Conservation (phyloP, 2,329 filamentous ascomycete genomes). For the Fusarium sp. region DNA sequence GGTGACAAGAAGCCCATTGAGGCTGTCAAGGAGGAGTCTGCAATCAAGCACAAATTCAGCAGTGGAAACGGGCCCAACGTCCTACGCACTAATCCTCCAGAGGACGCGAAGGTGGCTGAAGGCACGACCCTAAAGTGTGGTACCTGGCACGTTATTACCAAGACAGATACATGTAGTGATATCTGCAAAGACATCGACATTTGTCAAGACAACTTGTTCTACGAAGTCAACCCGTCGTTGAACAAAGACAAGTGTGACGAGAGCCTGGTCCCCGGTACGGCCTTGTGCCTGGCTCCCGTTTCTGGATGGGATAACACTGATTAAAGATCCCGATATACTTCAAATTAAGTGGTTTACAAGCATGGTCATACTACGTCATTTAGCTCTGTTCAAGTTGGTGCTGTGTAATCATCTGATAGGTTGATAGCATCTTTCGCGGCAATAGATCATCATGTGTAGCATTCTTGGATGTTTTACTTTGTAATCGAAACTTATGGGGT, state of each 20-base stretch:
- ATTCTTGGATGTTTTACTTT: too few species aligned
- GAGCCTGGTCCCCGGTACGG: constrained; percentile 16
- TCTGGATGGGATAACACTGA: constrained; percentile 7
- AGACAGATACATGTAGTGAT: constrained; percentile 7
- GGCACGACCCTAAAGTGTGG: constrained; percentile 19
- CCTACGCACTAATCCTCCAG: neutral
- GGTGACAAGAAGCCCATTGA: constrained; percentile 1
- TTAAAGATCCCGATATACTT: too few species aligned
- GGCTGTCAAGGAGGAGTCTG: neutral
- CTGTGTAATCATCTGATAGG: too few species aligned
- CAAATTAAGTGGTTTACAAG: too few species aligned
- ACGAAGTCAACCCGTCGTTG: constrained; percentile 15
- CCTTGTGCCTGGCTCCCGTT: constrained; percentile 18
- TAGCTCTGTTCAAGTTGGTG: too few species aligned
- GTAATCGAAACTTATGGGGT: too few species aligned
- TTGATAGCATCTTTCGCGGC: too few species aligned
- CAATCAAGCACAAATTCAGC: neutral
- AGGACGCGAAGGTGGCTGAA: constrained; percentile 5
- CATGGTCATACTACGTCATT: too few species aligned
- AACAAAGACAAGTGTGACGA: neutral
- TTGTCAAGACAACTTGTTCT: neutral
- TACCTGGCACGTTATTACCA: constrained; percentile 6
- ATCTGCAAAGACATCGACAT: constrained; percentile 3
- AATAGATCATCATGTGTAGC: too few species aligned
- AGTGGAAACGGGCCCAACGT: neutral